Base-by-base conservation (phyloP, 1,284 basidiomycete species). In the Ceraceosorus guamensis region DNA sequence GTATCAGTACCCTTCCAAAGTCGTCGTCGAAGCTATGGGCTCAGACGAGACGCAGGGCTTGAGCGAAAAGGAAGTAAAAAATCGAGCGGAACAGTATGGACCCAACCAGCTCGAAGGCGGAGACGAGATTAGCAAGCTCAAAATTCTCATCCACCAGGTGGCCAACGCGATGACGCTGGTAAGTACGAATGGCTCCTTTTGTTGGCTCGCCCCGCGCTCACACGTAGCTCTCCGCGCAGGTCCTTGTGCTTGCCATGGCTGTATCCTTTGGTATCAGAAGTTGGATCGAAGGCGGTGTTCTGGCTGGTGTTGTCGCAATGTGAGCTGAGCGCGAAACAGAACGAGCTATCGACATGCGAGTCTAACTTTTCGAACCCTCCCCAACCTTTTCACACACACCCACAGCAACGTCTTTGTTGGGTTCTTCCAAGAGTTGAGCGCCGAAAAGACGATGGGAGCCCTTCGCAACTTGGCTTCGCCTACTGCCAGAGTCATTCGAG, bases 211-310 rank as follows among this genome's bases (percentile, higher is more conserved):
- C 37, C 37, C n/a, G 37, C 37, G 37, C 37, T 41, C 0, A 31
- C 37, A 44, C 10, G 0, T 51, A 34, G n/a, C 47, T n/a, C 18
- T 33, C 4, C 14, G 34, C 31, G 4, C 51, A 63, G 52, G 64
- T 73, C 14, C 75, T 83, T 52, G 76, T 85, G 55, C 81, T 81
- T 37, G 84, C 84, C 33, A 80, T 86, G 78, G 81, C 81, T 6
- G 79, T 85, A n/a, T 84, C 83, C 4, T 83, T 85, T 57, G 84
- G 71, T 10, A 73, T 76, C 48, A 39, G 60, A 50, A 82, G 83
- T 55, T 87, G 81, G 78, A 82, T 86, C 59, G 83, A 83, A 66
- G 84, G 82, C 24, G 83, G 82, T 50, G 84, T 86, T 41, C 83
- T 85, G 57, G 82, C 82, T 11, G 83, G 82, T 14, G 81, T 86